Conservation (phyloP, 257 asterid species). For the Solanum phureja region DNA sequence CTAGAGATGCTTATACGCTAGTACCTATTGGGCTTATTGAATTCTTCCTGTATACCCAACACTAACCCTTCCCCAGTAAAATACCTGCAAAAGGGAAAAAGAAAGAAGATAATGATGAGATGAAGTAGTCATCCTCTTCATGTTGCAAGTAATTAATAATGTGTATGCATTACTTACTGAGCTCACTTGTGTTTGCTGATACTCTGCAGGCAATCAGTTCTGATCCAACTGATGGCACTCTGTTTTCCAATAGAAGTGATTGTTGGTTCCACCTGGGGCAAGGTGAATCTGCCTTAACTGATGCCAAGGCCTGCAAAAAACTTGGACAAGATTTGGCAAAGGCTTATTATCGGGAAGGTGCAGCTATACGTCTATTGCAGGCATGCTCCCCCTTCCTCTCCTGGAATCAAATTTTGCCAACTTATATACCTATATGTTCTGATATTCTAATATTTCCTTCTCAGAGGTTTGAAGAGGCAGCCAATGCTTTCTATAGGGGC, state of each 20-base stretch:
- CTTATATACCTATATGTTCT: not conserved
- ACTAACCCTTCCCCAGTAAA: not conserved
- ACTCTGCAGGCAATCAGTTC: conserved; percentile 71
- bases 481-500: conserved; percentile 85
- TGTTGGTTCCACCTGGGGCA: conserved; percentile 81
- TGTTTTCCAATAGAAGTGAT: conserved; percentile 75
- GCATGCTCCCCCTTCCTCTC: conserved; percentile 9
- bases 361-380: conserved; percentile 73
- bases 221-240: conserved; percentile 68
- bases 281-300: conserved; percentile 75
- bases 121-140: not conserved
- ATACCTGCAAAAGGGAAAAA: not conserved
- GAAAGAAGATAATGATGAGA: not conserved
- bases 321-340: conserved; percentile 93
- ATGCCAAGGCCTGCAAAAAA: conserved; percentile 70
- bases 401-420: not conserved
- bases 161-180: not conserved
- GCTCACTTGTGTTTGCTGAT: not conserved
- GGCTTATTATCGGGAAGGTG: conserved; percentile 92
- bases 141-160: not conserved
- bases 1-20: conserved; percentile 84
- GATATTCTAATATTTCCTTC: not conserved
- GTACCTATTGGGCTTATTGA: conserved; percentile 17
- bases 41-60: not conserved
- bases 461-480: conserved; percentile 89